phyloP scores from a whole-genome alignment of 2,329 filamentous ascomycete genomes.

The Arthroderma sp. region DNA sequence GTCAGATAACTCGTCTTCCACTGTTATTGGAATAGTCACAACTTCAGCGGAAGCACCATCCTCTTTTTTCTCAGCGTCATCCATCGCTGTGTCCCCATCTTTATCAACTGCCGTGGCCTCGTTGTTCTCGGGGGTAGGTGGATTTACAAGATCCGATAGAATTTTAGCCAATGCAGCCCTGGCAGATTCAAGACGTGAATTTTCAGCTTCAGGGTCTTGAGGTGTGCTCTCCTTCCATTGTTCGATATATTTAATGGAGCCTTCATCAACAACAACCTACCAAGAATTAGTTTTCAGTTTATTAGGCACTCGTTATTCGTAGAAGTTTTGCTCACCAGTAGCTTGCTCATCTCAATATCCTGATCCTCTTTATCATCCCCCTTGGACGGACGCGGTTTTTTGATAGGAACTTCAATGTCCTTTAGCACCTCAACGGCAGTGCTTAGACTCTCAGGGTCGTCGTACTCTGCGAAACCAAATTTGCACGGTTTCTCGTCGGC shows the following conservation, averaged over 20 bases:
- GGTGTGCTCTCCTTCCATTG: slow-evolving; percentile 60
- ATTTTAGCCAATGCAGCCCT: slow-evolving; percentile 54
- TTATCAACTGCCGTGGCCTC: slow-evolving; percentile 40
- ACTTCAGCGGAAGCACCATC: slow-evolving; percentile 61
- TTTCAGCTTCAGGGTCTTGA: slow-evolving; percentile 45
- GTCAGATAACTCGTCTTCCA: slow-evolving; percentile 87
- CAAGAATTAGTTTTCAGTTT: slow-evolving; percentile 1
- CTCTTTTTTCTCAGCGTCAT: slow-evolving; percentile 41
- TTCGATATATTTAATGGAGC: slow-evolving; percentile 72
- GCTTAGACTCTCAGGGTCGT: slow-evolving; percentile 76
- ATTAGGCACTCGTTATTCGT: too few relatives aligned
- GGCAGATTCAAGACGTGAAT: slow-evolving; percentile 58
- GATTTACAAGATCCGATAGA: slow-evolving; percentile 60
- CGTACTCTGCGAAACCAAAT: slow-evolving; percentile 93
- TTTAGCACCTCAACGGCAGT: slow-evolving; percentile 73
- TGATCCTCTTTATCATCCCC: slow-evolving; percentile 31
- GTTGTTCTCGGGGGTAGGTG: slow-evolving; percentile 36
- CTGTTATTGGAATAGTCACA: slow-evolving; percentile 72
- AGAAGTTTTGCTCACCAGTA: slow-evolving; percentile 41
- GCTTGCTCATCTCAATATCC: slow-evolving; percentile 52
- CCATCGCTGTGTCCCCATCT: slow-evolving; percentile 58
- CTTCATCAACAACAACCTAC: slow-evolving; percentile 61
- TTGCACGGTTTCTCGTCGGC: slow-evolving; percentile 69
- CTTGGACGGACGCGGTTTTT: slow-evolving; percentile 48
- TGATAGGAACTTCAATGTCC: slow-evolving; percentile 67